phyloP scores from a whole-genome alignment of 1,284 basidiomycete genomes.

The Ganoderma boninense region DNA sequence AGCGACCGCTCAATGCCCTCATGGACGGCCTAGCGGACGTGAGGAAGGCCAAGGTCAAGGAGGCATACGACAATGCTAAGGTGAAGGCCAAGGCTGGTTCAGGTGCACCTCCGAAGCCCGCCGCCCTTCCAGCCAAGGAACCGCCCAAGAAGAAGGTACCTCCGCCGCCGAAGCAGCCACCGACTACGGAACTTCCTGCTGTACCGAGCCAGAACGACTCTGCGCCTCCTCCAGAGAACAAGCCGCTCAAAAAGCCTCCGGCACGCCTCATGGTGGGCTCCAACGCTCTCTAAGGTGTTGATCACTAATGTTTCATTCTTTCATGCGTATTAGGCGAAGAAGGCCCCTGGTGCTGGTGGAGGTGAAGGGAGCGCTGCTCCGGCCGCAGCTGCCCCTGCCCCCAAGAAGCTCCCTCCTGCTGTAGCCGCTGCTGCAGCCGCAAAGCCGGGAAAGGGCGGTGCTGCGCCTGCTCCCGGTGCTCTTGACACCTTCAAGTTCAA shows the following conservation, averaged over 20 bases:
- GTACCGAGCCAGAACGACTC: constrained; percentile 38
- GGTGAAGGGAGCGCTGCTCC: constrained; percentile 32
- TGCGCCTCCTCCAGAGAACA: constrained; percentile 50
- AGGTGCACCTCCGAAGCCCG: constrained; percentile 54
- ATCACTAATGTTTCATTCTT: background rate
- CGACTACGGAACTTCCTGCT: constrained; percentile 40
- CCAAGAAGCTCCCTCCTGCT: constrained; percentile 53
- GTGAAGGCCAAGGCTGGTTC: constrained; percentile 84
- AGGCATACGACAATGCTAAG: constrained; percentile 89
- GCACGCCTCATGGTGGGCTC: constrained; percentile 55
- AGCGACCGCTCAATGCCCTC: constrained; percentile 88
- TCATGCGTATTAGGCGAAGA: constrained; percentile 52
- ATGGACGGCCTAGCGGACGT: constrained; percentile 92
- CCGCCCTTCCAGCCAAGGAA: constrained; percentile 49
- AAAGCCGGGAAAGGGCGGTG: constrained; percentile 62
- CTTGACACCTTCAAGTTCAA: constrained; percentile 92
- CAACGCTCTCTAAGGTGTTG: background rate
- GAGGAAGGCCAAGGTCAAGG: constrained; percentile 93
- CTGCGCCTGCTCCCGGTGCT: constrained; percentile 55
- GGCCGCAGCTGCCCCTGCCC: constrained; percentile 45
- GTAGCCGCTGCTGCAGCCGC: constrained; percentile 46
- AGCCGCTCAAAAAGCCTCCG: constrained; percentile 57
- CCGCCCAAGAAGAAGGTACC: constrained; percentile 58
- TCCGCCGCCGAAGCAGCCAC: constrained; percentile 45
- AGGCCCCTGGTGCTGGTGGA: constrained; percentile 50